Evolutionary conservation across 495 filamentous ascomycete species (phyloP).

Genomic region (Trypethelium eluteriae): DNA sequence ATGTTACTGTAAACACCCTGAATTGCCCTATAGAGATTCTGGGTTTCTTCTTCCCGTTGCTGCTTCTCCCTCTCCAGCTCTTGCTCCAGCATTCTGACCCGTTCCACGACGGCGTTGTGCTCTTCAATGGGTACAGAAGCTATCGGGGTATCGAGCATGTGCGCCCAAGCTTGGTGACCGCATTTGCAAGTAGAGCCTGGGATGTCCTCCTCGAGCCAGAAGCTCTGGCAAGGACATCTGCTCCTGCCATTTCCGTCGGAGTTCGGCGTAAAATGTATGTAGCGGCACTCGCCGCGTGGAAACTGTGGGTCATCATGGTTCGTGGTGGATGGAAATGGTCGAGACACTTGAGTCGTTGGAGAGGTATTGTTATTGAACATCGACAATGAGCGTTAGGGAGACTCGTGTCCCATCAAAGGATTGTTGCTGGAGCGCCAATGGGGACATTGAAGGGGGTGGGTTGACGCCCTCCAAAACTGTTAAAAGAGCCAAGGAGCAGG

Average conservation of each 20-base stretch:
- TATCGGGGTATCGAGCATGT: slow-evolving; percentile 23
- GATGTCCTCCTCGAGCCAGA: slow-evolving; percentile 23
- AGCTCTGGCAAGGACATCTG: slow-evolving; percentile 31
- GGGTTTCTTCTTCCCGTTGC: not conserved
- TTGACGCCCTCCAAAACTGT: not conserved
- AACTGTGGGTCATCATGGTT: slow-evolving; percentile 20
- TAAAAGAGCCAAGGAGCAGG: not conserved
- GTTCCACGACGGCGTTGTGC: slow-evolving; percentile 23
- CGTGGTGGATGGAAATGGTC: not conserved
- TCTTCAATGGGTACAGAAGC: slow-evolving; percentile 24
- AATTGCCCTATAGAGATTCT: not conserved
- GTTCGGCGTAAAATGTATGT: slow-evolving; percentile 23
- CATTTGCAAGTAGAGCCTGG: slow-evolving; percentile 33
- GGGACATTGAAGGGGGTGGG: not conserved
- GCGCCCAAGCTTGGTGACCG: slow-evolving; percentile 36
- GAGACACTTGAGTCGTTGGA: not conserved
- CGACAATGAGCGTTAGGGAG: not conserved
- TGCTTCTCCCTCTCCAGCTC: slow-evolving; percentile 21
- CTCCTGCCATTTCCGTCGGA: slow-evolving; percentile 21
- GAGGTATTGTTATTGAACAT: slow-evolving; percentile 7
- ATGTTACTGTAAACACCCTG: slow-evolving; percentile 5
- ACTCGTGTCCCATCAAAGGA: slow-evolving; percentile 11
- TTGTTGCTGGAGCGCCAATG: slow-evolving; percentile 11
- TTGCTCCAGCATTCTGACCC: slow-evolving; percentile 22
- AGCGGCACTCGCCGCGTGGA: slow-evolving; percentile 34